phyloP scores from a whole-genome alignment of 2,329 filamentous ascomycete genomes.

The Ceratocystiopsis sp. region DNA sequence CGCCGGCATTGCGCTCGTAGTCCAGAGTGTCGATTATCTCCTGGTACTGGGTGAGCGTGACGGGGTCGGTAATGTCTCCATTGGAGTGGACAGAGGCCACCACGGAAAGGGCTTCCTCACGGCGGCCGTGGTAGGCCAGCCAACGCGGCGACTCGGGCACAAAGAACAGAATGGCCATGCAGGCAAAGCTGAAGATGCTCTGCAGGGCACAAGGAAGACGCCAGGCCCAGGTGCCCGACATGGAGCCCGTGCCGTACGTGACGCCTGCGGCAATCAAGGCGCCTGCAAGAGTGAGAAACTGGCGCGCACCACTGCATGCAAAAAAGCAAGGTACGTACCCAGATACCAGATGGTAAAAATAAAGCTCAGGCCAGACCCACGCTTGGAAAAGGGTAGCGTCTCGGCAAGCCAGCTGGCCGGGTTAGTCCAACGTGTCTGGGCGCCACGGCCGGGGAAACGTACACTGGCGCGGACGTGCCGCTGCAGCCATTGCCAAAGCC shows the following conservation, averaged over 20 bases:
- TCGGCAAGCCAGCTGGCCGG: too few relatives aligned
- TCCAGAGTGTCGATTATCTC: conserved; percentile 6
- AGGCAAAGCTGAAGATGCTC: conserved; percentile 11
- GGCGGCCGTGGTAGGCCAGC: conserved; percentile 5
- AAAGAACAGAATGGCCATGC: conserved; percentile 11
- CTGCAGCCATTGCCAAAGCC: too few relatives aligned
- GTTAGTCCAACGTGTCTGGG: too few relatives aligned
- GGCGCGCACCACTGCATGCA: background rate
- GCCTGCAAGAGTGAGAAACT: too few relatives aligned
- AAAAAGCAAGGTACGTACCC: background rate
- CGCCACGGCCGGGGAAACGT: too few relatives aligned
- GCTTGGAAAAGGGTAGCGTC: too few relatives aligned
- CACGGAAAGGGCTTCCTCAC: conserved; percentile 15
- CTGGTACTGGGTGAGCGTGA: conserved; percentile 1
- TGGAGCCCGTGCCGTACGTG: conserved; percentile 1
- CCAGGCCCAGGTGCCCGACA: conserved; percentile 9
- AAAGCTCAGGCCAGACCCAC: too few relatives aligned
- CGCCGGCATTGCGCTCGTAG: background rate
- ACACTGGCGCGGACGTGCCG: too few relatives aligned
- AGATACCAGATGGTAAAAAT: too few relatives aligned
- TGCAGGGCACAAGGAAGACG: conserved; percentile 10
- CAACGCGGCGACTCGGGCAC: conserved; percentile 8
- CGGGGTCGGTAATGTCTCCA: background rate
- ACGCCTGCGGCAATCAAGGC: background rate
- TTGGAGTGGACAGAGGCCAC: conserved; percentile 22